Evolutionary conservation across 2,329 filamentous ascomycete species (phyloP), one percentile per base, ranked within the genome.

Genomic region (Colletotrichum orchidophilum): DNA sequence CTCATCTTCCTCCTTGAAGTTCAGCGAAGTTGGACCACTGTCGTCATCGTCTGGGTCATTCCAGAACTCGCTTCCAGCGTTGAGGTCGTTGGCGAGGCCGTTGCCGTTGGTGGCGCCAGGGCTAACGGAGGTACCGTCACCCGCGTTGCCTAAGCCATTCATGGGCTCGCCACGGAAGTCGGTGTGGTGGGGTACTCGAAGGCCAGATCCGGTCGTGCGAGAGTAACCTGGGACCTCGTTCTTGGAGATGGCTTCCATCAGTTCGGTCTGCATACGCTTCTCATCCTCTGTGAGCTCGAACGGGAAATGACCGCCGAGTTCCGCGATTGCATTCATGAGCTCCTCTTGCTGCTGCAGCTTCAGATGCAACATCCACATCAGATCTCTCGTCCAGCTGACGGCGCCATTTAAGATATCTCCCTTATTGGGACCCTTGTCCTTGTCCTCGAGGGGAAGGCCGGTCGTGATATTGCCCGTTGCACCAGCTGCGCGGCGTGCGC

Each of bases 381-480:
- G 87, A 83, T 99, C 96, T 73, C 96, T 91, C 72, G 94, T 98
- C 96, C 96, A 99, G 82, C 94, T 95, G 64, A 98, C 96, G 39
- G 96, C 94, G 33, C 96, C 96, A 78, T 98, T 98, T 76, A 99
- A 91, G 71, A 99, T 98, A 77, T 99, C 96, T 59, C 96, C 96
- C 84, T 99, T 99, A 86, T 98, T 98, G 6, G 96, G 96, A 0
- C 96, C 96, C 80, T 98, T 98, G 83, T 99, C 96, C 81, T 98
- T 98, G 75, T 98, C 96, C 77, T 99, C 96, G 42, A 97, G 89
- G 0, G 96, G 96, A 33, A 98, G 88, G 15, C 95, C 95, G 74
- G 96, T 96, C 6, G 95, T 97, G 77, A 98, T 98, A 79, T 93
- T 97, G 46, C 93, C 93, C 7, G 91, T 87, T 7, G 81, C 82